Base-by-base conservation (phyloP, 805 yeast species). In the Monosporozyma aquatica region DNA sequence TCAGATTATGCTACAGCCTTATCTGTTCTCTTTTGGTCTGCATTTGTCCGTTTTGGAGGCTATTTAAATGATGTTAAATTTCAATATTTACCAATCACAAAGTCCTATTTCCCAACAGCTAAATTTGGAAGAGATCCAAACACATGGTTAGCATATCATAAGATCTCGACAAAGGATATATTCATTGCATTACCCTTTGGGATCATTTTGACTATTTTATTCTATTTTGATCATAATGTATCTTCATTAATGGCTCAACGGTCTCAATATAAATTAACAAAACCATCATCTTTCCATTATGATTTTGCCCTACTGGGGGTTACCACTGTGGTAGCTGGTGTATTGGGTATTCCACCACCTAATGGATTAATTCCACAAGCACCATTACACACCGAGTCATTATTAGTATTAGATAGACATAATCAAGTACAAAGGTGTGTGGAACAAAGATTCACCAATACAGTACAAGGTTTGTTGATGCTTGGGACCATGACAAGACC, bases 291-390 rank as follows among this genome's bases (percentile, higher is more conserved):
- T 0, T 92, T 92, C 62, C 97, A 92, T 63, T 92, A 87, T 78
- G 98, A 90, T 62, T 83, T 89, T 55, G 72, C 82, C 32, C 64
- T 92, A 20, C 67, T 90, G 27, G 97, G 97, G 0, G 57, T 86
- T 6, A 82, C 89, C 5, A 92, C 97, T 0, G 94, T 95, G 0
- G 61, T 90, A 1, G 71, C 95, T 3, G 97, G 97, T 0, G 62
- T 90, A 1, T 56, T 90, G 9, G 98, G 97, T 0, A 71, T 92
- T 2, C 98, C 97, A 0, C 87, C 97, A 2, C 97, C 97, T 0
- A 92, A 92, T 62, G 98, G 98, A 0, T 68, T 90, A 25, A 90
- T 90, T 35, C 98, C 98, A 1, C 98, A 90, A 61, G 97, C 98
- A 0, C 97, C 97, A 2, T 58, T 92, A 27, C 98, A 90, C 53